These are phyloP conservation scores for Penicillium cataractarum DNA, from an alignment of 495 filamentous ascomycete genomes.

Conservation along the genomic window DNA sequence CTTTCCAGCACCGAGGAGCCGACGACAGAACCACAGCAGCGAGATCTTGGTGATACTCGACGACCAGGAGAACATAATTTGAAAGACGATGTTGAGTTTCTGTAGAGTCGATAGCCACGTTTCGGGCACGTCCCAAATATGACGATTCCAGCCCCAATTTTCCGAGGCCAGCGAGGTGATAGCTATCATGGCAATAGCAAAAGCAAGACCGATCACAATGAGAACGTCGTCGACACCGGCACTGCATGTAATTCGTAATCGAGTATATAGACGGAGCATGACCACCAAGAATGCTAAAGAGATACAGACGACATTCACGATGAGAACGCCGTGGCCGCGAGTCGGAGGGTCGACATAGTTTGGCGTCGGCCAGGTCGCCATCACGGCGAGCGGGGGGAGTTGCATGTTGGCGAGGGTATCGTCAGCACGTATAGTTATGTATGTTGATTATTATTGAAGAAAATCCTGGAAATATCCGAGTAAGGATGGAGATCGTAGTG, in stretches of 20 bases:
- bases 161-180: constrained; percentile 46
- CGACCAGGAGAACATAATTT: constrained; percentile 56
- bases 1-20: constrained; percentile 48
- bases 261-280: constrained; percentile 52
- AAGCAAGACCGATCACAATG: constrained; percentile 45
- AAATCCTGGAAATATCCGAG: background rate
- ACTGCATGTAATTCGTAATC: constrained; percentile 47
- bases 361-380: constrained; percentile 55
- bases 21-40: constrained; percentile 60
- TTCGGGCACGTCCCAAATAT: constrained; percentile 56
- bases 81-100: constrained; percentile 54
- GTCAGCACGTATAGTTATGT: background rate
- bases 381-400: constrained; percentile 48
- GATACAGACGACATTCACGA: constrained; percentile 46
- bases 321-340: constrained; percentile 47
- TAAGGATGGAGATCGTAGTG: background rate
- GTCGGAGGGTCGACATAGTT: constrained; percentile 58
- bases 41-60: constrained; percentile 60
- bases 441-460: background rate
- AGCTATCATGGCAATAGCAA: constrained; percentile 46
- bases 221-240: constrained; percentile 54
- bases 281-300: constrained; percentile 46
- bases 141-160: constrained; percentile 57
- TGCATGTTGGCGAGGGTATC: constrained; percentile 29
- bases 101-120: constrained; percentile 36